A percentile compares a stretch with the other conserved stretches of the same genome.
These are phyloP conservation scores for Lasiosphaeris hirsuta DNA, from an alignment of 495 filamentous ascomycete genomes.

Conservation along the genomic window DNA sequence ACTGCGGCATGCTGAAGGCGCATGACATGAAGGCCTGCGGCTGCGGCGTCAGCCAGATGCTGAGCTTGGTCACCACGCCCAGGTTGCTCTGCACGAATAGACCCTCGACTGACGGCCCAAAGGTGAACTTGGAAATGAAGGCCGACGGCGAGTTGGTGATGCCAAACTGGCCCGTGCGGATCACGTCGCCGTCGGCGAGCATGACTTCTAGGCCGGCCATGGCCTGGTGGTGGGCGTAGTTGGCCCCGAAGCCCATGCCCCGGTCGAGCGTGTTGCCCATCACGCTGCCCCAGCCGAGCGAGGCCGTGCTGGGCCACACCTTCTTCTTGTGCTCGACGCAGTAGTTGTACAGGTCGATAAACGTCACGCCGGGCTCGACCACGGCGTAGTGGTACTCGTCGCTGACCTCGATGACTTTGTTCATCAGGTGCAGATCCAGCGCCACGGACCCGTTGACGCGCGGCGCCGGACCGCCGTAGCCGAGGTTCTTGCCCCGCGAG, in stretches of 20 bases:
- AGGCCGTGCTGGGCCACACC: constrained; percentile 53
- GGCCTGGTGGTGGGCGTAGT: constrained; percentile 47
- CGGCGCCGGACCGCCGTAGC: constrained; percentile 57
- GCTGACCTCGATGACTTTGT: constrained; percentile 54
- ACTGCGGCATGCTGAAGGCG: constrained; percentile 45
- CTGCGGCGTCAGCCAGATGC: constrained; percentile 44
- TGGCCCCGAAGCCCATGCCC: constrained; percentile 44
- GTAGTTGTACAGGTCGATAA: constrained; percentile 51
- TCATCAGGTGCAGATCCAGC: constrained; percentile 55
- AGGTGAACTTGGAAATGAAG: constrained; percentile 46
- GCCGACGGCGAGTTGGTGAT: constrained; percentile 40
- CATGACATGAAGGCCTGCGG: constrained; percentile 50
- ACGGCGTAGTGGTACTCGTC: constrained; percentile 51
- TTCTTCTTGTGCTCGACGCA: constrained; percentile 47
- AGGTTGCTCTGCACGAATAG: constrained; percentile 50
- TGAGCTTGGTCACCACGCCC: constrained; percentile 49
- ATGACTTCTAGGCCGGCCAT: constrained; percentile 50
- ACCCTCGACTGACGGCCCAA: constrained; percentile 47
- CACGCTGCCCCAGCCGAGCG: constrained; percentile 56
- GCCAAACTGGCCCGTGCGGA: constrained; percentile 51
- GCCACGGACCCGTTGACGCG: constrained; percentile 50
- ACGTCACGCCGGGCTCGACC: constrained; percentile 56
- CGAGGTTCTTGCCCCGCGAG: constrained; percentile 52
- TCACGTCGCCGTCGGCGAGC: constrained; percentile 44
- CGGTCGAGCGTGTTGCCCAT: constrained; percentile 50